Evolutionary conservation across 805 yeast species (phyloP).

Genomic region (Kazachstania martiniae): DNA sequence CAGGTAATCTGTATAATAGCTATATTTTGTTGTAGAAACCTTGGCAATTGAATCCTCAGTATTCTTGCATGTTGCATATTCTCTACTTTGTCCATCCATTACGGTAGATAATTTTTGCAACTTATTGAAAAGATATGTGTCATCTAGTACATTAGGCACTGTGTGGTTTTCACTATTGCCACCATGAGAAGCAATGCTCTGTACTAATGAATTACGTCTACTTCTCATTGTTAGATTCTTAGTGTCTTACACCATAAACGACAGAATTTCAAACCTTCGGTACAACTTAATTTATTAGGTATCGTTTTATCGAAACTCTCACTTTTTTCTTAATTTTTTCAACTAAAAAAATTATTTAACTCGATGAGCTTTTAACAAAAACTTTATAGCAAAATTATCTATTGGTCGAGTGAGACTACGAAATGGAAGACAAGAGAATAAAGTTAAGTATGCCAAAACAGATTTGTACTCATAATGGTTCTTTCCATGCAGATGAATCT

Average conservation of each 20-base stretch:
- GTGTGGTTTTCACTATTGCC: constrained; percentile 8
- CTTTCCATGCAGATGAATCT: constrained; percentile 95
- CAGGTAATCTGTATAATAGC: constrained; percentile 12
- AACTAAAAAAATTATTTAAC: too few species aligned
- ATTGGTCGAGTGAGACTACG: too few species aligned
- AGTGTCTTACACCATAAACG: too few species aligned
- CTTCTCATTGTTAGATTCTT: too few species aligned
- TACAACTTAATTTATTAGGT: too few species aligned
- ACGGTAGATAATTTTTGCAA: constrained; percentile 13
- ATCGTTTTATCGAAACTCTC: too few species aligned
- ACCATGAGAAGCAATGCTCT: constrained; percentile 37
- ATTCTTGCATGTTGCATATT: not conserved
- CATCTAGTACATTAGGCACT: constrained; percentile 19
- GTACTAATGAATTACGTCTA: constrained; percentile 54
- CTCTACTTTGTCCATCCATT: constrained; percentile 1
- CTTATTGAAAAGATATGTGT: constrained; percentile 14
- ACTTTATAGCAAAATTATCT: too few species aligned
- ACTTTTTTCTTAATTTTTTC: too few species aligned
- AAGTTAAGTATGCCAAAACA: constrained; percentile 28
- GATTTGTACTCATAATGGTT: constrained; percentile 86
- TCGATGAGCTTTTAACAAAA: too few species aligned
- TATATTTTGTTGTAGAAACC: constrained; percentile 6
- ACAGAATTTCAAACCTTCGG: too few species aligned
- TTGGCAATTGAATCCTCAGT: not conserved
- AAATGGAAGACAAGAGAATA: too few species aligned